Base-by-base conservation (phyloP, 345 rosid species). In the Euphorbia tirucalli region DNA sequence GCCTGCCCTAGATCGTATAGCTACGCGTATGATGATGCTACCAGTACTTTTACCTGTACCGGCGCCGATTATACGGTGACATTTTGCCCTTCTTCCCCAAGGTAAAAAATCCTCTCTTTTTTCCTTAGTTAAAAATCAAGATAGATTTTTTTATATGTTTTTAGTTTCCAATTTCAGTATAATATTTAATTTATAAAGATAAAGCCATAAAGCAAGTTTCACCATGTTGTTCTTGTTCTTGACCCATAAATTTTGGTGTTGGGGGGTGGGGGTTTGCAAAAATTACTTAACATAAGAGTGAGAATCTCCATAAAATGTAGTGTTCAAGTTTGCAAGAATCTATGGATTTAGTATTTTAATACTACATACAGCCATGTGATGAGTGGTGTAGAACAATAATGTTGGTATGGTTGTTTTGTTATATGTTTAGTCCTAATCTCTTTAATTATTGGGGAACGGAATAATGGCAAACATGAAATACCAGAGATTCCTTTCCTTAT, bases 1-100 rank as follows among this genome's bases (percentile, higher is more conserved):
- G 97, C 94, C 1, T 95, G 99, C 68, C 98, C 99, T 27, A 84
- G 87, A 65, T 90, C 99, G 8, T 95, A 95, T 60, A 95, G 99
- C 69, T 95, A 90, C 39, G 99, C 99, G 0, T 95, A 92, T 71
- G 99, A 95, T 48, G 99, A 95, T 66, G 87, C 93, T 22, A 87
- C 92, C 0, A 95, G 99, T 65, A 95, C 99, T 11, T 95, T 92
- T 72, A 95, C 99, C 0, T 95, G 99, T 72, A 58, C 88, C 21
- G 94, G 90, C 0, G 97, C 96, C 0, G 99, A 95, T 62, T 93
- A 95, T 66, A 90, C 97, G 66, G 83, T 93, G 54, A 93, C 98
- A 69, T 95, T 95, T 83, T 95, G 99, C 55, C 99, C 98, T 13
- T 88, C 99, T 32, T 85, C 97, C 7, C 87, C 90, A 0, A 94